phyloP scores from a whole-genome alignment of 371 early-diverging fungal species.

The Actinomucor elegans region DNA sequence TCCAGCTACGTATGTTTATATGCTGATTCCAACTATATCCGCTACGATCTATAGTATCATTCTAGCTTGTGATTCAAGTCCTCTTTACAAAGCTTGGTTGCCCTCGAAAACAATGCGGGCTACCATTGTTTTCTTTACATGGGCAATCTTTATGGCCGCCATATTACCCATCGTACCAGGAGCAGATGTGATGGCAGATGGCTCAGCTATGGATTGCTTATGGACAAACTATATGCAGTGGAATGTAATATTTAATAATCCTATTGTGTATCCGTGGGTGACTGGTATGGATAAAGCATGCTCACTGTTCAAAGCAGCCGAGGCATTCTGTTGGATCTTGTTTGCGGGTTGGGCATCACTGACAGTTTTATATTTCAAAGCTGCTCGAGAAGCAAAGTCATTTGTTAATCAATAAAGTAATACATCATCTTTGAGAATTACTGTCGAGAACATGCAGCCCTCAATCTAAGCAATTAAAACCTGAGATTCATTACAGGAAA shows the following conservation, averaged over 20 bases:
- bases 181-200: constrained; percentile 37
- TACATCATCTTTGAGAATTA: too few relatives aligned
- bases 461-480: too few relatives aligned
- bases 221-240: constrained; percentile 47
- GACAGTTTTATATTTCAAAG: constrained; percentile 20
- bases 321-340: constrained; percentile 35
- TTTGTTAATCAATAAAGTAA: background rate
- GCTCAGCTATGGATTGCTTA: constrained; percentile 28
- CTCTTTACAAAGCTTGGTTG: constrained; percentile 35
- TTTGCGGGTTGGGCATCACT: constrained; percentile 27
- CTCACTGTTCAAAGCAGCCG: constrained; percentile 26
- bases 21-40: constrained; percentile 36
- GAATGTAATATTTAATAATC: constrained; percentile 31
- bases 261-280: constrained; percentile 39
- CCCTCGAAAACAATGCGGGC: constrained; percentile 37
- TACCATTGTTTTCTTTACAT: constrained; percentile 24
- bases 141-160: constrained; percentile 27
- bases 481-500: too few relatives aligned
- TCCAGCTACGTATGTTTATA: constrained; percentile 45
- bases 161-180: constrained; percentile 33
- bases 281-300: constrained; percentile 40
- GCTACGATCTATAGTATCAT: constrained; percentile 33
- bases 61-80: constrained; percentile 33
- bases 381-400: constrained; percentile 9
- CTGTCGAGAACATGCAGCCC: too few relatives aligned